These are phyloP conservation scores for Globisporangium nodosum DNA, from an alignment of 352 stramenopile species.

Conservation along the genomic window DNA sequence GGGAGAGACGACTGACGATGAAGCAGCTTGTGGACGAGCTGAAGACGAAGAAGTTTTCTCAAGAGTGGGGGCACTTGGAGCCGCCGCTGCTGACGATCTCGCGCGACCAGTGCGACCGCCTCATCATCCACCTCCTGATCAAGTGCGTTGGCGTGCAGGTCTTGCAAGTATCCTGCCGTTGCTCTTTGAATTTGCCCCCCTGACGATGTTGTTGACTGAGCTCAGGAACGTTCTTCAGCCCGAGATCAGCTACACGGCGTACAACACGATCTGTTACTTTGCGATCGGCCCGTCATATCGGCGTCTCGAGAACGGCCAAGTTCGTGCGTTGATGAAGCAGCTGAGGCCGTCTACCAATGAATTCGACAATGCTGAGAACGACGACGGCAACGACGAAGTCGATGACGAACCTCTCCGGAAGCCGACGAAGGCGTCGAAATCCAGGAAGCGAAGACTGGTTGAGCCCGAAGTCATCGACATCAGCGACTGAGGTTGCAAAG, in stretches of 20 bases:
- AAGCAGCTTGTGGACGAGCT: conserved; percentile 72
- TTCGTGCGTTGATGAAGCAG: conserved; percentile 16
- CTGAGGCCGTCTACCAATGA: background rate
- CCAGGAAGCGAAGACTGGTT: background rate
- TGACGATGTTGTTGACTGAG: background rate
- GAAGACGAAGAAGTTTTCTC: conserved; percentile 41
- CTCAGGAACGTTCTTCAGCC: conserved; percentile 48
- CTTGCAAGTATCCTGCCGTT: background rate
- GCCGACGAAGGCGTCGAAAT: background rate
- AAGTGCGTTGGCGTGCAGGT: conserved; percentile 1
- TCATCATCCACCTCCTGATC: conserved; percentile 48
- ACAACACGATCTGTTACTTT: conserved; percentile 72
- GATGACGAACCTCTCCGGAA: conserved; percentile 3
- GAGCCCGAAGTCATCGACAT: conserved; percentile 31
- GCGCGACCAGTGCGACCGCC: conserved; percentile 34
- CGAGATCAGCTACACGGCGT: conserved; percentile 74
- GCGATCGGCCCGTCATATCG: conserved; percentile 35
- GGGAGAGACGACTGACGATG: conserved; percentile 54
- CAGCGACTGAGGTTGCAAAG: conserved; percentile 9
- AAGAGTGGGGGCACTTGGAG: conserved; percentile 28
- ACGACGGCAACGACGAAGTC: background rate
- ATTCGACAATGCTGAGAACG: background rate
- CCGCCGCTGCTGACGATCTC: conserved; percentile 31
- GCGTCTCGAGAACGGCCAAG: conserved; percentile 12
- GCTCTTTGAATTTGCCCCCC: background rate